phyloP scores from a whole-genome alignment of 495 filamentous ascomycete genomes.

The Lepraria neglecta region DNA sequence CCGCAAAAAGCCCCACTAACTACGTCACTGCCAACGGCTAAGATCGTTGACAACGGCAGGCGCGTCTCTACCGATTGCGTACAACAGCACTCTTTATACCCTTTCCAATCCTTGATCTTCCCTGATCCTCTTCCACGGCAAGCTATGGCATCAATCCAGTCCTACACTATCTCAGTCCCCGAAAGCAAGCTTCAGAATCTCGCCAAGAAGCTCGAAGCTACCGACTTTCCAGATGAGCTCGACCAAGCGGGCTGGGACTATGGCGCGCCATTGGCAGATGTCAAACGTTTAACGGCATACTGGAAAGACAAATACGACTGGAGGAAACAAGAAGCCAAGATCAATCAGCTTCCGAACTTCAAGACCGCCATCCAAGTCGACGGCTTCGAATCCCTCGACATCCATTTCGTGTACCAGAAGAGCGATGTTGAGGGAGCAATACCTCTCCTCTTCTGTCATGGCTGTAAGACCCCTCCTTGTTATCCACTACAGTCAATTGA shows the following conservation, averaged over 20 bases:
- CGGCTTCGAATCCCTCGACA: slow-evolving; percentile 37
- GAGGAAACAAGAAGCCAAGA: slow-evolving; percentile 37
- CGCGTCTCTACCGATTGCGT: not conserved
- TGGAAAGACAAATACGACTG: slow-evolving; percentile 42
- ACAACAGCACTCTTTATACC: not conserved
- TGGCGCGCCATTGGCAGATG: slow-evolving; percentile 37
- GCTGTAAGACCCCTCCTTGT: slow-evolving; percentile 29
- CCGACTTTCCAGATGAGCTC: slow-evolving; percentile 39
- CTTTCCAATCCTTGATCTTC: slow-evolving; percentile 4
- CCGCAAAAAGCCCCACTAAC: slow-evolving; percentile 8
- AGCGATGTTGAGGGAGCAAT: slow-evolving; percentile 35
- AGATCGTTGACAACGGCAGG: slow-evolving; percentile 3
- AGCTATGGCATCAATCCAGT: slow-evolving; percentile 27
- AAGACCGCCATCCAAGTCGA: slow-evolving; percentile 38
- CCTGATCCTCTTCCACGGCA: not conserved
- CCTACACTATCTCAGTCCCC: slow-evolving; percentile 37
- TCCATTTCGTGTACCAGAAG: slow-evolving; percentile 43
- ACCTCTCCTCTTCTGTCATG: slow-evolving; percentile 43
- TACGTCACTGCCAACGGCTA: slow-evolving; percentile 15
- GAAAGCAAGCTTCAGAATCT: slow-evolving; percentile 36
- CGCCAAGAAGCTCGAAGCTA: slow-evolving; percentile 34
- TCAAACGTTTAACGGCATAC: slow-evolving; percentile 35
- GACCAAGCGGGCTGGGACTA: slow-evolving; percentile 37
- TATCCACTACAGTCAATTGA: not conserved
- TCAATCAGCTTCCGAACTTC: slow-evolving; percentile 43